Evolutionary conservation across 371 early-diverging fungal species (phyloP).

Genomic region (Apophysomyces sp.): DNA sequence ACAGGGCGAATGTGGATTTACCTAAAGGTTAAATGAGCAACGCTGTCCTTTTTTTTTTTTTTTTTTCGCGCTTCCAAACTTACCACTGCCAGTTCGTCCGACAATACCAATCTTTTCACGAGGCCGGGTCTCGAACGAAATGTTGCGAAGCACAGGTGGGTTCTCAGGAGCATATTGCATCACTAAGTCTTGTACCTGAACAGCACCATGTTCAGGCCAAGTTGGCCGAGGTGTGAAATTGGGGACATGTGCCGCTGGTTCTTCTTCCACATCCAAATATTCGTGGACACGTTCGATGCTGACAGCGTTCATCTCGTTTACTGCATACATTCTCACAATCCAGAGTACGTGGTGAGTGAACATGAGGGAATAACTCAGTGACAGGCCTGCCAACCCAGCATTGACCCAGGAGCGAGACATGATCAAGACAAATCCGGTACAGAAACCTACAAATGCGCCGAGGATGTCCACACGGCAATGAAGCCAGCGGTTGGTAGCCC

Average conservation of each 20-base stretch:
- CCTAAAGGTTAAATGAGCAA: no score
- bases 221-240: conserved; percentile 48
- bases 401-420: conserved; percentile 12
- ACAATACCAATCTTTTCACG: conserved; percentile 55
- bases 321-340: conserved; percentile 27
- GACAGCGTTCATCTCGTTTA: conserved; percentile 47
- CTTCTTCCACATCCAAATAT: conserved; percentile 58
- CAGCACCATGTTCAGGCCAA: conserved; percentile 55
- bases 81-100: conserved; percentile 69
- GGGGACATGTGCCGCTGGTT: conserved; percentile 55
- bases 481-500: conserved; percentile 69
- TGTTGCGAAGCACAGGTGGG: conserved; percentile 42
- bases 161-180: conserved; percentile 40
- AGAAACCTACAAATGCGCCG: conserved; percentile 39
- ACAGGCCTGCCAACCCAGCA: conserved; percentile 48
- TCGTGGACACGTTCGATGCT: conserved; percentile 66
- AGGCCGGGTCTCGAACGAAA: conserved; percentile 37
- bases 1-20: conserved; percentile 67
- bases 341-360: conserved; percentile 24
- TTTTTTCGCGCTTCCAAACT: no score
- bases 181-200: conserved; percentile 35
- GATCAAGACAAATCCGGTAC: conserved; percentile 32
- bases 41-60: no score
- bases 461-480: conserved; percentile 47
- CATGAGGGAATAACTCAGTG: conserved; percentile 18